Base-by-base conservation (phyloP, 257 asterid genomes). In the Solanum bulbocastanum region DNA sequence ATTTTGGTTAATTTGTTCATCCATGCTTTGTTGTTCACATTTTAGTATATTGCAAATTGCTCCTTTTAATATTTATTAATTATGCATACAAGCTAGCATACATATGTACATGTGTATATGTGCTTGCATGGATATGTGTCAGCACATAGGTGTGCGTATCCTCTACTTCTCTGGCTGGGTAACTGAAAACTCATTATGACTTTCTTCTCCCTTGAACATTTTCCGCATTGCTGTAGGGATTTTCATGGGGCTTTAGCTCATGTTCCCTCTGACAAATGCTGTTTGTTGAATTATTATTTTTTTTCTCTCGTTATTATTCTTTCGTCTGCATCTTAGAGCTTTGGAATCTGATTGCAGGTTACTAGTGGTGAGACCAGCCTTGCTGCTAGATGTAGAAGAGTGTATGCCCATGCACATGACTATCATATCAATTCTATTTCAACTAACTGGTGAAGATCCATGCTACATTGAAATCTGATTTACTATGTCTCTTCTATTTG, bases 341-440 rank as follows among this genome's bases (percentile, higher is more conserved):
- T 79, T 37, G 44, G 83, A 74, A 79, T 86, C 82, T 73, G 49
- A 86, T 73, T 89, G 87, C 86, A 95, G 98, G 96, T 95, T 88
- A 89, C 98, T 87, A 93, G 96, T 94, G 89, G 90, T 73, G 98
- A 95, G 92, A 92, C 94, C 88, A 94, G 91, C 89, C 96, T 95
- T 88, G 93, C 91, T 71, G 98, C 98, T 49, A 93, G 94, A 91
- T 95, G 98, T 87, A 92, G 96, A 91, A 94, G 98, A 93, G 94
- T 95, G 72, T 95, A 95, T 90, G 96, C 98, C 15, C 98, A 95
- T 90, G 98, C 98, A 8, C 98, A 95, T 88, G 98, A 95, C 90
- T 95, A 95, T 92, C 98, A 95, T 88, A 95, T 95, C 88, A 95
- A 95, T 91, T 95, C 98, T 78, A 95, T 95, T 91, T 95, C 98